phyloP scores from a whole-genome alignment of 2,329 filamentous ascomycete species.

The Gaeumannomyces sp. region DNA sequence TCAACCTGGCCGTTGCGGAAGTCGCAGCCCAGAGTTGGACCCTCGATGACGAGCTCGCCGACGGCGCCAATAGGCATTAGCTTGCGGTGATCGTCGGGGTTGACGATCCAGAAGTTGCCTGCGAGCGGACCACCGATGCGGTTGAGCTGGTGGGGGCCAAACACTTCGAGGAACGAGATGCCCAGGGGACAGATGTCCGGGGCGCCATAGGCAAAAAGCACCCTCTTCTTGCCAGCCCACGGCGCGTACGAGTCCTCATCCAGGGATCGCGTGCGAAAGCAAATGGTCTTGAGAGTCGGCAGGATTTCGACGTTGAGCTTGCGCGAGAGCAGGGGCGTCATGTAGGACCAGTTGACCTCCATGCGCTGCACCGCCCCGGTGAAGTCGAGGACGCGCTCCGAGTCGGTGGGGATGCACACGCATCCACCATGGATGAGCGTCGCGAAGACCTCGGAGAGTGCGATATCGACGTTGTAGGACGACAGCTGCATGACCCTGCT shows the following conservation, averaged over 20 bases:
- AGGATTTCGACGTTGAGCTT: slow-evolving; percentile 31
- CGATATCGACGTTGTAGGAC: slow-evolving; percentile 49
- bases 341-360: slow-evolving; percentile 45
- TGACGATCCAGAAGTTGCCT: slow-evolving; percentile 47
- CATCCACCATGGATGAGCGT: slow-evolving; percentile 51
- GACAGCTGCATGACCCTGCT: slow-evolving; percentile 56
- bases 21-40: slow-evolving; percentile 39
- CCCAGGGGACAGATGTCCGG: slow-evolving; percentile 46
- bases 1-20: slow-evolving; percentile 28
- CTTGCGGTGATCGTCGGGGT: slow-evolving; percentile 41
- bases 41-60: slow-evolving; percentile 56
- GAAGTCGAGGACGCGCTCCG: slow-evolving; percentile 44
- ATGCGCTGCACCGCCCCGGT: slow-evolving; percentile 42
- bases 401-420: slow-evolving; percentile 49
- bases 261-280: slow-evolving; percentile 43
- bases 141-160: slow-evolving; percentile 28
- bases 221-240: slow-evolving; percentile 38
- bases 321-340: slow-evolving; percentile 54
- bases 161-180: slow-evolving; percentile 40
- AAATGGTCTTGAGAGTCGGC: slow-evolving; percentile 33
- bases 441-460: slow-evolving; percentile 47
- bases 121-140: slow-evolving; percentile 42
- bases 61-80: slow-evolving; percentile 48
- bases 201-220: slow-evolving; percentile 46
- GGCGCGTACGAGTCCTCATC: slow-evolving; percentile 41